Conservation (phyloP, 306 rosid species). For the Rosa lucieae region DNA sequence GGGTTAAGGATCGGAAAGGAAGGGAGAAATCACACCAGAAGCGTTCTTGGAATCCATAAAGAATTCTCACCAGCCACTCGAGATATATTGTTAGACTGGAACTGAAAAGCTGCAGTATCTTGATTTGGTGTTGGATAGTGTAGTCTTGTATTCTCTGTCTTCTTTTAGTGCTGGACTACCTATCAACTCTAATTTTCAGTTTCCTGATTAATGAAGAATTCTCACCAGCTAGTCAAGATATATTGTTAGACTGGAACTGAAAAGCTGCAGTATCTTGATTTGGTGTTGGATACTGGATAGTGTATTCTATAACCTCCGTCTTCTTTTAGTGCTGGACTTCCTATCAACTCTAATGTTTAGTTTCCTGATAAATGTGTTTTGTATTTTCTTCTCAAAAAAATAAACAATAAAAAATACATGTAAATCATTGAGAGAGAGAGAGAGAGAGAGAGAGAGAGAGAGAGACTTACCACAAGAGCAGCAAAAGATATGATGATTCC, state of each 20-base stretch:
- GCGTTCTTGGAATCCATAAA: not conserved
- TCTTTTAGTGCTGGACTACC: too few species aligned
- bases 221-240: too few species aligned
- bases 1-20: not conserved
- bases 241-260: not conserved
- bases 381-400: not conserved
- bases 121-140: not conserved
- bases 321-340: not conserved
- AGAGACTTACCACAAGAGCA: slow-evolving; percentile 66
- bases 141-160: not conserved
- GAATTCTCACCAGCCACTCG: not conserved
- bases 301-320: not conserved
- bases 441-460: slow-evolving; percentile 11
- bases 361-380: not conserved
- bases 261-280: not conserved
- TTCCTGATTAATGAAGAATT: not conserved
- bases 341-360: not conserved
- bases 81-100: not conserved
- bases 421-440: not conserved
- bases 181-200: not conserved
- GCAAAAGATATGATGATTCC: slow-evolving; percentile 68
- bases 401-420: not conserved
- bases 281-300: not conserved
- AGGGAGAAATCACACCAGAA: not conserved
- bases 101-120: not conserved